Evolutionary conservation across 345 rosid species (phyloP), one percentile per base, ranked within the genome.

Genomic region (Ceriops tagal): DNA sequence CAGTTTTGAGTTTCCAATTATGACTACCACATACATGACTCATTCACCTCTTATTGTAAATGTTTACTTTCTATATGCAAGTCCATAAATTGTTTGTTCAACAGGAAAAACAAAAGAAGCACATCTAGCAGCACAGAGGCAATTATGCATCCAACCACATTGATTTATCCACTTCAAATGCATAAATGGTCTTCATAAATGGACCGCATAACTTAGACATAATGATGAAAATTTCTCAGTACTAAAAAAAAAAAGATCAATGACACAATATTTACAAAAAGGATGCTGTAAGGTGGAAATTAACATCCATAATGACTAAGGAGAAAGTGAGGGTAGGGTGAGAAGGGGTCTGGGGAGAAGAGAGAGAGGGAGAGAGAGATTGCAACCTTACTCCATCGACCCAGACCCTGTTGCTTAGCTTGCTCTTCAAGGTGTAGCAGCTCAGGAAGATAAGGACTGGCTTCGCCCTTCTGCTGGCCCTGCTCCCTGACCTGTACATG

Each of bases 311-410:
- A 31, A 47, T 30, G 34, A 61, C 21, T 28, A 39, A 3, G 20
- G 51, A 43, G 26, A 8, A 35, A 30, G 28, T 46, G 56, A 47
- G 1, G 55, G 47, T 11, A 43, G 18, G 47, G 18, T 43, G 1
- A 43, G 18, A 43, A 43, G 49, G 49, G 4, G 46, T 16, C 5
- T 3, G 15, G 49, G 5, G 49, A 15, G 9, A 49, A 67, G 46
- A 21, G 31, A 21, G 31, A 1, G 15, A 55, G 30, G 34, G 30
- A 49, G 22, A 15, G 55, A 16, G 26, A 26, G 57, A 64, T 70
- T 56, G 78, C 68, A 67, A 92, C 97, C 97, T 88, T 85, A 83
- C 84, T 92, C 97, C 97, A 92, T 34, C 79, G 85, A 69, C 99
- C 99, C 68, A 84, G 75, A 34, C 96, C 93, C 71, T 88, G 83